Percentiles rank a stretch among this genome's conserved stretches.
These are phyloP conservation scores for Tylopilus balloui DNA, from an alignment of 768 basidiomycete species.

Conservation along the genomic window DNA sequence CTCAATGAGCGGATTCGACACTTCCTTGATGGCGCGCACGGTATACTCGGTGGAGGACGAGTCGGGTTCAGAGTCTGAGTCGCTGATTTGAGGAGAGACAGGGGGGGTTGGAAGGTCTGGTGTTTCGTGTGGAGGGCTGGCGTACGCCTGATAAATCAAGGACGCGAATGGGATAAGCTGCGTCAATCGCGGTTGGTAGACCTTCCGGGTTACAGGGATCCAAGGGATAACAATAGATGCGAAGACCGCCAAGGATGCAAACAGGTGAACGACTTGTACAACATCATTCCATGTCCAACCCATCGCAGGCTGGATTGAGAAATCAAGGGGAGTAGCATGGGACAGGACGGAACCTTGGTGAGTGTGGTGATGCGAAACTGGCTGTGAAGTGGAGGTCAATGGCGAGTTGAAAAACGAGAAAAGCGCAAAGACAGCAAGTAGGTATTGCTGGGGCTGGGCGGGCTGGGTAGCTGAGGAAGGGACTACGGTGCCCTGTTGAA, in stretches of 20 bases:
- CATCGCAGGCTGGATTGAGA: constrained; percentile 16
- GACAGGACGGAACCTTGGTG: constrained; percentile 60
- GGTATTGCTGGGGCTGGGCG: constrained; percentile 50
- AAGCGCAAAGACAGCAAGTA: constrained; percentile 77
- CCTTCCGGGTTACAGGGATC: constrained; percentile 32
- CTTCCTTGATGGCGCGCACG: constrained; percentile 17
- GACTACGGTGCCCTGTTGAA: constrained; percentile 13
- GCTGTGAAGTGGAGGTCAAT: constrained; percentile 41
- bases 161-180: constrained; percentile 26
- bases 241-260: constrained; percentile 62
- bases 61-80: constrained; percentile 26
- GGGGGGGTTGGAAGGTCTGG: constrained; percentile 29
- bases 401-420: constrained; percentile 86
- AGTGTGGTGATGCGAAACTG: constrained; percentile 36
- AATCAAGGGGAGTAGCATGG: constrained; percentile 23
- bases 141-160: constrained; percentile 4
- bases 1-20: constrained; percentile 15
- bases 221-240: constrained; percentile 49
- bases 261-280: constrained; percentile 61
- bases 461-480: constrained; percentile 13
- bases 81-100: constrained; percentile 22
- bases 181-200: constrained; percentile 21
- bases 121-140: constrained; percentile 1
- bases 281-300: constrained; percentile 48
- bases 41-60: constrained; percentile 30